A percentile compares a stretch with the other conserved stretches of the same genome.
Conservation (phyloP, 352 stramenopile genomes). For the Globisporangium nodosum region DNA sequence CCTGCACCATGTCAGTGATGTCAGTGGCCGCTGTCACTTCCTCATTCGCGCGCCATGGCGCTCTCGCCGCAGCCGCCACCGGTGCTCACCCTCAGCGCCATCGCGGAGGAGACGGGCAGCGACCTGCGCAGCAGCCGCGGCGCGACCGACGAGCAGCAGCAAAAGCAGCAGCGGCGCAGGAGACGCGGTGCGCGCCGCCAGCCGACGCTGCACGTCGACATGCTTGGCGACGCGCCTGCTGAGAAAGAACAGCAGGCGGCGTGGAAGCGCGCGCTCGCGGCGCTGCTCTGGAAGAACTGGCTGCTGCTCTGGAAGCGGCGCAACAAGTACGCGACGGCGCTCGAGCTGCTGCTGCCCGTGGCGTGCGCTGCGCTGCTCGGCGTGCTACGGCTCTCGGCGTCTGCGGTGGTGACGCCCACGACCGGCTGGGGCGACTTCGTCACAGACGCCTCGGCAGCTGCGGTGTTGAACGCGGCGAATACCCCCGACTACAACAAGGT, state of each 20-base stretch:
- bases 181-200: neutral
- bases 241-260: neutral
- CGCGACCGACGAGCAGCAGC: neutral
- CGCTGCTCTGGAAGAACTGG: constrained; percentile 11
- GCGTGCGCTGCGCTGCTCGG: neutral
- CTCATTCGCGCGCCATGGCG: neutral
- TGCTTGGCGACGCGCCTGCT: neutral
- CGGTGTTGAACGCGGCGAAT: neutral
- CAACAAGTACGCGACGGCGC: constrained; percentile 2
- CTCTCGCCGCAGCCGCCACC: neutral
- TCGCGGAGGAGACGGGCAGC: neutral
- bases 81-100: neutral
- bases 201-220: neutral
- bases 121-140: neutral
- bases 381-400: neutral
- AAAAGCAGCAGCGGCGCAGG: too few relatives aligned
- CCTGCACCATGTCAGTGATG: too few relatives aligned
- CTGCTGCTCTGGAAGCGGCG: constrained; percentile 6
- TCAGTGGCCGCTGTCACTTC: too few relatives aligned
- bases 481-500: neutral
- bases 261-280: constrained; percentile 1
- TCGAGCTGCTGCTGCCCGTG: constrained; percentile 8
- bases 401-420: neutral
- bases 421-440: neutral
- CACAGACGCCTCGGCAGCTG: neutral